Base-by-base conservation (phyloP, 1,139 yeast genomes). In the Suhomyces coccinellae region DNA sequence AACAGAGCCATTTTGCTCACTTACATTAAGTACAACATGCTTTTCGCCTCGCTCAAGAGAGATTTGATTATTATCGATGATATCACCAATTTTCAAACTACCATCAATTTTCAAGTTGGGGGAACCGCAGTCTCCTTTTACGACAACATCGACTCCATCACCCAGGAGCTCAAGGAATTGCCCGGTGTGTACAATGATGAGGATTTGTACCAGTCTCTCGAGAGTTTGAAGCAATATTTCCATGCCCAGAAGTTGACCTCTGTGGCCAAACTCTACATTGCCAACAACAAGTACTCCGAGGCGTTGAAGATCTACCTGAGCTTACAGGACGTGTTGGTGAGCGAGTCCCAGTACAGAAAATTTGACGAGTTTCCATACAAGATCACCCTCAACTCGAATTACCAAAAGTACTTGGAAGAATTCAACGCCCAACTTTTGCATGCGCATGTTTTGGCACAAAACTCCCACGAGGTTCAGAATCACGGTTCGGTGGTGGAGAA, bases 151-250 rank as follows among this genome's bases (percentile, higher is more conserved):
- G 59, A 77, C 15, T 41, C 69, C 28, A 75, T 80, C 31, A 64
- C 84, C 26, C 67, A 66, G 6, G 85, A 85, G 53, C 65, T 89
- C 40, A 73, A 78, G 57, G 96, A 88, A 50, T 74, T 91, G 44
- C 96, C 97, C 0, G 98, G 98, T 73, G 96, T 91, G 17, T 83
- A 85, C 59, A 87, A 87, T 47, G 96, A 89, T 58, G 95, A 87
- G 45, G 84, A 78, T 29, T 72, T 91, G 45, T 62, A 69, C 51
- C 65, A 67, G 14, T 79, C 87, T 11, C 69, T 90, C 45, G 77
- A 73, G 16, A 59, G 73, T 14, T 64, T 85, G 56, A 67, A 67
- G 30, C 57, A 59, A n/a, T 85, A 67, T 54, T 84, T 72, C 59
- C 54, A 59, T 15, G 67, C 77, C 31, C 56, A 66, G 48, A 80